These are phyloP conservation scores for Amanita subjunquillea DNA, from an alignment of 768 basidiomycete species.

Conservation along the genomic window DNA sequence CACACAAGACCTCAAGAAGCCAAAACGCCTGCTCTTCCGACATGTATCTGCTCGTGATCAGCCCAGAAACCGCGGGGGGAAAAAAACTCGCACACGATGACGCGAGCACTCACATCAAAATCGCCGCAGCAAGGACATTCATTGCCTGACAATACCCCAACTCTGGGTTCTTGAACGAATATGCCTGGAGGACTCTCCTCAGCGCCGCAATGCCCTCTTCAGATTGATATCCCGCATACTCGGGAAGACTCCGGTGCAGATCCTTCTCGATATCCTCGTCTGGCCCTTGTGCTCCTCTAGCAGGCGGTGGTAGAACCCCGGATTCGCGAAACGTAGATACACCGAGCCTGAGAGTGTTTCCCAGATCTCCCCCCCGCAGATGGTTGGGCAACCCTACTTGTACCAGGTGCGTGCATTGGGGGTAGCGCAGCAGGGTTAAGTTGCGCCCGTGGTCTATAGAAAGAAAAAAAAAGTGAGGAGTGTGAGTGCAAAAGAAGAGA, in stretches of 20 bases:
- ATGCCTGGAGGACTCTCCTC: conserved; percentile 87
- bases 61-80: not conserved
- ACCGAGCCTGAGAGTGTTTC: conserved; percentile 93
- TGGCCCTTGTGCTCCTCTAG: conserved; percentile 70
- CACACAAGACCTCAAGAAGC: conserved; percentile 91
- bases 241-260: conserved; percentile 88
- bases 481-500: not conserved
- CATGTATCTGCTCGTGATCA: conserved; percentile 64
- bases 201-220: conserved; percentile 80
- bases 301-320: conserved; percentile 70
- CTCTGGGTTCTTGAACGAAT: conserved; percentile 91
- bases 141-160: conserved; percentile 98
- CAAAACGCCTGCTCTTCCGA: conserved; percentile 99
- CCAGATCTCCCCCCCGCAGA: conserved; percentile 95
- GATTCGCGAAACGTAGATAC: conserved; percentile 81
- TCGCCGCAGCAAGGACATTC: conserved; percentile 96
- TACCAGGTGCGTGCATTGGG: conserved; percentile 90
- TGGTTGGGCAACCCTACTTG: conserved; percentile 95
- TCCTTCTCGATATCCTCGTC: conserved; percentile 99
- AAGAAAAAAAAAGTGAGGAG: conserved; percentile 6
- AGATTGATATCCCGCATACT: conserved; percentile 92
- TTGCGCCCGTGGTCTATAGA: conserved; percentile 80
- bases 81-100: not conserved
- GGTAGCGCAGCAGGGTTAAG: conserved; percentile 91
- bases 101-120: conserved; percentile 58